Base-by-base conservation (phyloP, 129 eudicot species). In the Centella asiatica region DNA sequence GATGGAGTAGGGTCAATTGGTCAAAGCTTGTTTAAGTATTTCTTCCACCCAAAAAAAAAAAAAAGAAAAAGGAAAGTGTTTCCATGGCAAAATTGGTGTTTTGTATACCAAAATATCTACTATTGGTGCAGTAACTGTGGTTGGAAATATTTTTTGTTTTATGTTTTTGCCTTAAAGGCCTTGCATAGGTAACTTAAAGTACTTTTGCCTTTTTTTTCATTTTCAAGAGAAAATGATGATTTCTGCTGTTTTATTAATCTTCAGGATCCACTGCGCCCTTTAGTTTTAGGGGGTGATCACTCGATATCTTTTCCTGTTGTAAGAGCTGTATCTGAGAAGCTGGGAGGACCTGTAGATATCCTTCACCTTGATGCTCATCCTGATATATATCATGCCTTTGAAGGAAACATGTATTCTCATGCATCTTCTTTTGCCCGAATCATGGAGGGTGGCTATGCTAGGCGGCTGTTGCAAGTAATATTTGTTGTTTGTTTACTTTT, bases 281-380 rank as follows among this genome's bases (percentile, higher is more conserved):
- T 90, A 72, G 94, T 90, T 47, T 81, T 90, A 64, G 98, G 98
- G 33, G 98, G 98, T 29, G 98, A 90, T 57, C 98, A 90, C 79
- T 90, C 98, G 10, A 86, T 90, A 76, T 90, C 98, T 17, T 90
- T 59, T 71, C 98, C 98, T 33, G 90, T 87, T 65, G 79, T 90
- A 51, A 77, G 95, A 78, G 98, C 98, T 13, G 95, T 90, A 25
- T 86, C 98, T 66, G 98, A 86, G 79, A 87, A 90, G 82, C 90
- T 90, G 56, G 98, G 98, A 65, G 98, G 98, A 37, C 95, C 94
- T 14, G 78, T 90, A 29, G 98, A 90, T 78, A 71, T 90, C 42
- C 95, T 90, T 64, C 98, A 90, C 63, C 82, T 90, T 29, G 98
- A 90, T 81, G 98, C 98, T 17, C 98, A 90, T 77, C 98, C 98